Evolutionary conservation across 2,329 filamentous ascomycete species (phyloP), one percentile per base, ranked within the genome.

Genomic region (Lachnellula subtilissima): DNA sequence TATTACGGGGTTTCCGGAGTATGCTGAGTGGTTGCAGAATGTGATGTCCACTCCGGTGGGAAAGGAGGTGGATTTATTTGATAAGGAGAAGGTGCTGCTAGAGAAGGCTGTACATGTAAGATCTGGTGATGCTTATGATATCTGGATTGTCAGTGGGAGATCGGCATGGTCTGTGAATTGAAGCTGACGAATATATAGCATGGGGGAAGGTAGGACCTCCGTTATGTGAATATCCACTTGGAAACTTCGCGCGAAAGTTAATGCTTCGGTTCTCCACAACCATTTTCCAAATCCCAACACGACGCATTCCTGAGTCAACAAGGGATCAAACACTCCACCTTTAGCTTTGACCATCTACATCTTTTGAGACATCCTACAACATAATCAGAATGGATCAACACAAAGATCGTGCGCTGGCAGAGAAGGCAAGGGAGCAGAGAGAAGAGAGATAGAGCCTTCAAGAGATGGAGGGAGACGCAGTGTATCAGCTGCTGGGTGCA

Each of bases 11-110:
- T 69, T 67, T 53, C 61, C 64, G 2, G 59, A 61, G 40, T 70
- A 70, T 61, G 62, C 54, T 7, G 23, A 57, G 14, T 69, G 67
- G 66, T 46, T 70, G 45, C 43, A 66, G 52, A 37, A 49, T n/a
- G 47, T 48, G 3, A 68, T 70, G 61, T 64, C 57, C 55, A 57
- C 53, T 19, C 52, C 58, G 1, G 50, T 51, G 15, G 61, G 56
- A 3, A 15, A 15, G 7, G 49, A 57, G 3, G 51, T 59, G 9
- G 40, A 46, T 7, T 11, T 12, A 19, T 66, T 64, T 61, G 61
- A 58, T 48, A 54, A 48, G 36, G 28, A 32, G 28, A 32, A 32
- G 50, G 54, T 32, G 57, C 11, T 22, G 46, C 39, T 8, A 47
- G 17, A 28, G 50, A 52, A n/a, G 37, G 9, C 28, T 32, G 28